These are phyloP conservation scores for Gilbertella persicaria DNA, from an alignment of 371 early-diverging fungal species.

Conservation along the genomic window DNA sequence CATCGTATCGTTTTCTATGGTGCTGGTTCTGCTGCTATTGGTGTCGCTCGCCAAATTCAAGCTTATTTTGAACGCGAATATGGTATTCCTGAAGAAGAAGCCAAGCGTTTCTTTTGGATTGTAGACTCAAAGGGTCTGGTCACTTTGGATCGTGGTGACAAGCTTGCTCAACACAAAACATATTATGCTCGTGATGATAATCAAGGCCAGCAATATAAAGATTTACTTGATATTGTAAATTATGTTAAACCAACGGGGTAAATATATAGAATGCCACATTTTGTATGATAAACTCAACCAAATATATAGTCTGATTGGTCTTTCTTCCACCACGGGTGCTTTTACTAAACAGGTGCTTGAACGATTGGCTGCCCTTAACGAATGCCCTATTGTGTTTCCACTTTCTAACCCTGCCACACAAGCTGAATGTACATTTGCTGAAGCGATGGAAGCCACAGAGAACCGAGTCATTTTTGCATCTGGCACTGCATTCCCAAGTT, in stretches of 20 bases:
- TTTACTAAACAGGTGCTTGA: constrained; percentile 65
- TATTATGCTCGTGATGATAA: constrained; percentile 82
- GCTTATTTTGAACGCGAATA: constrained; percentile 72
- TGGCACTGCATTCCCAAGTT: constrained; percentile 90
- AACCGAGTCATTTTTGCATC: constrained; percentile 93
- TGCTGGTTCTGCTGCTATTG: constrained; percentile 86
- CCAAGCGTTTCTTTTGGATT: constrained; percentile 79
- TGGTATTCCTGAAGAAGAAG: constrained; percentile 68
- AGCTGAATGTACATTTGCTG: constrained; percentile 91
- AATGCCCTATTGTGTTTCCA: constrained; percentile 90
- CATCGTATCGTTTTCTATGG: constrained; percentile 88
- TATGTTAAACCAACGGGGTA: constrained; percentile 42
- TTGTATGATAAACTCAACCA: constrained; percentile 12
- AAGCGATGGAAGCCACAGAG: constrained; percentile 81
- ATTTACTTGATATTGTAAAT: constrained; percentile 68
- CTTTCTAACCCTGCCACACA: constrained; percentile 87
- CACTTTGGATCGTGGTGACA: constrained; percentile 82
- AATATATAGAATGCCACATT: background rate
- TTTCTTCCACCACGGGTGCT: constrained; percentile 74
- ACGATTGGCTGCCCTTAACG: constrained; percentile 72
- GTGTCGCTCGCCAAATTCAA: constrained; percentile 82
- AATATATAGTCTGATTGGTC: constrained; percentile 69
- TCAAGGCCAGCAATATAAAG: constrained; percentile 66
- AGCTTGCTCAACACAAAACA: constrained; percentile 76
- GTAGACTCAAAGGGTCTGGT: constrained; percentile 82